phyloP scores from a whole-genome alignment of 2,329 filamentous ascomycete species.

The Fusarium incarnatum region DNA sequence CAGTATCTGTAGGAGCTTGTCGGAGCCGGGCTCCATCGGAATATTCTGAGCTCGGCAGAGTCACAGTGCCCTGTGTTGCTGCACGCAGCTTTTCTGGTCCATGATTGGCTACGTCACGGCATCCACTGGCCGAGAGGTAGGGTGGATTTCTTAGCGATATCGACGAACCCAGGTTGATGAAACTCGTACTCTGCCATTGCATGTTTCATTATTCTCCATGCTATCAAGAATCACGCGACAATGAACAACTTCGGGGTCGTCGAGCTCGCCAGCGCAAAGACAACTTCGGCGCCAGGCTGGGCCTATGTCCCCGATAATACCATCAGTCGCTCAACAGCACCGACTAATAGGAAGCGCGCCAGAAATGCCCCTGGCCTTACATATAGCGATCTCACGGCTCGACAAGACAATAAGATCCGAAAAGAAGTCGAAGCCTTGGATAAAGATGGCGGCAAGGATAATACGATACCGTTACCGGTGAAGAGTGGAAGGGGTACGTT shows the following conservation, averaged over 20 bases:
- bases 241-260: constrained; percentile 83
- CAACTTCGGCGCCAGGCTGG: constrained; percentile 84
- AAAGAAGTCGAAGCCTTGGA: constrained; percentile 87
- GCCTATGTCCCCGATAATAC: constrained; percentile 86
- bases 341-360: constrained; percentile 76
- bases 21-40: constrained; percentile 43
- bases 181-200: neutral
- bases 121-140: constrained; percentile 19
- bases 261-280: constrained; percentile 78
- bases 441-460: constrained; percentile 80
- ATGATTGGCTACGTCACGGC: constrained; percentile 46
- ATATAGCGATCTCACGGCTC: constrained; percentile 77
- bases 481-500: constrained; percentile 60
- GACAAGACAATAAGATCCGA: constrained; percentile 83
- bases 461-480: constrained; percentile 74
- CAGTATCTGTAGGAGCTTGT: constrained; percentile 14
- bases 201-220: constrained; percentile 13
- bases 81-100: constrained; percentile 18
- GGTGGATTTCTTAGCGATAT: constrained; percentile 38
- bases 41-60: constrained; percentile 43
- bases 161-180: constrained; percentile 1
- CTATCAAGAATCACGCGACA: constrained; percentile 18
- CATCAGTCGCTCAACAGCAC: constrained; percentile 67
- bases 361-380: constrained; percentile 65
- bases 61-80: constrained; percentile 18